phyloP scores from a whole-genome alignment of 1,284 basidiomycete species.

The Grifola frondosa region DNA sequence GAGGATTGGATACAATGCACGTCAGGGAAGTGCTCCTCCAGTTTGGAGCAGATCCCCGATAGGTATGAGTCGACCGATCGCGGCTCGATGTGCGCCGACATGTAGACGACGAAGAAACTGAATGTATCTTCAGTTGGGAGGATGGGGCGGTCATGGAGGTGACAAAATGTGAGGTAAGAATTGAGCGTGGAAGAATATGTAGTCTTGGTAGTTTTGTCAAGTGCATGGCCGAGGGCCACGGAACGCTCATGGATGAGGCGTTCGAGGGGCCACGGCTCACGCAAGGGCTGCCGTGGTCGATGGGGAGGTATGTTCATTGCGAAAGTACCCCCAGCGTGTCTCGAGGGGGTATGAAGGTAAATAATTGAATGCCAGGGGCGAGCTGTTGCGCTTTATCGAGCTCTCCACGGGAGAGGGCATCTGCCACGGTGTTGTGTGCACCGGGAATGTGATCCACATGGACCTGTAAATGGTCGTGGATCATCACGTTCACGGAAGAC shows the following conservation, averaged over 20 bases:
- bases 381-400: not conserved
- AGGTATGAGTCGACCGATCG: constrained; percentile 4
- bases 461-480: constrained; percentile 17
- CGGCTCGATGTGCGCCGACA: constrained; percentile 1
- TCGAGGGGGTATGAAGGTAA: constrained; percentile 26
- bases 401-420: constrained; percentile 21
- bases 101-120: constrained; percentile 16
- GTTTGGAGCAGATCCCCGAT: constrained; percentile 1
- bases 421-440: constrained; percentile 24
- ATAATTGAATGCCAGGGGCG: constrained; percentile 3
- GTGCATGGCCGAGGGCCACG: constrained; percentile 18
- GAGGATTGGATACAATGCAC: not conserved
- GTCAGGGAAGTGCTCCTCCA: not conserved
- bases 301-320: constrained; percentile 12
- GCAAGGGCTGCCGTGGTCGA: constrained; percentile 16
- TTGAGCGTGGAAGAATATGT: constrained; percentile 28
- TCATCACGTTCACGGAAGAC: constrained; percentile 13
- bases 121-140: constrained; percentile 30
- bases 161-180: constrained; percentile 32
- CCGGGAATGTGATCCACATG: constrained; percentile 26
- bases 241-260: constrained; percentile 16
- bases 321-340: constrained; percentile 23
- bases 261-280: constrained; percentile 23
- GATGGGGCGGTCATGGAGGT: constrained; percentile 29
- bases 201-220: constrained; percentile 11